Evolutionary conservation across 139 green algal species (phyloP).

Genomic region (Haematococcus lacustris): DNA sequence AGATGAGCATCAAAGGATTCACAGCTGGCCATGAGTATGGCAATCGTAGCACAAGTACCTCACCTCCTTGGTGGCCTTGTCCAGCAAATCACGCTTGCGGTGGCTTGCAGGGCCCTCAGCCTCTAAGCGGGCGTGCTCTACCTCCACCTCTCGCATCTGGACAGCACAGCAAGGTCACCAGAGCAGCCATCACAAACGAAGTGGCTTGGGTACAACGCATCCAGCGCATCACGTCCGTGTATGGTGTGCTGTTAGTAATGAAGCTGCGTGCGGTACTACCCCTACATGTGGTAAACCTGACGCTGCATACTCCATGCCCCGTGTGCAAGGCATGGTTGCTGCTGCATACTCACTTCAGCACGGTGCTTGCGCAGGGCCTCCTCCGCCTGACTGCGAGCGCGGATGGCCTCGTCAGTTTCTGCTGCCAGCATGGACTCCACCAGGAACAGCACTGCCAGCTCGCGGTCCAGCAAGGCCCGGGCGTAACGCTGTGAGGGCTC

Average conservation of each 20-base stretch:
- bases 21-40: too few species aligned
- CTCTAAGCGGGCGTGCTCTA: slow-evolving; percentile 38
- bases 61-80: slow-evolving; percentile 63
- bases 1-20: too few species aligned
- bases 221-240: too few species aligned
- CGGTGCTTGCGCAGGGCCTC: slow-evolving; percentile 38
- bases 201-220: too few species aligned
- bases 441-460: slow-evolving; percentile 56
- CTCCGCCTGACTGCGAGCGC: slow-evolving; percentile 30
- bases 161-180: too few species aligned
- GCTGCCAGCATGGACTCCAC: slow-evolving; percentile 57
- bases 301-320: too few species aligned
- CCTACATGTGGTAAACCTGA: too few species aligned
- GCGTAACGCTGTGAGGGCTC: slow-evolving; percentile 53
- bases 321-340: too few species aligned
- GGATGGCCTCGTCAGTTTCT: slow-evolving; percentile 39
- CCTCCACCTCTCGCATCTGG: slow-evolving; percentile 41
- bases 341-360: background rate
- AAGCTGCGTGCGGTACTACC: too few species aligned
- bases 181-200: too few species aligned
- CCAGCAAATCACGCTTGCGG: slow-evolving; percentile 65
- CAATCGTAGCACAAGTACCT: too few species aligned
- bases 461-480: slow-evolving; percentile 55
- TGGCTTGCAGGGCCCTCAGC: slow-evolving; percentile 57
- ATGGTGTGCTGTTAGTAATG: too few species aligned